Base-by-base conservation (phyloP, 2,329 filamentous ascomycete species). In the Triangularia setosa region DNA sequence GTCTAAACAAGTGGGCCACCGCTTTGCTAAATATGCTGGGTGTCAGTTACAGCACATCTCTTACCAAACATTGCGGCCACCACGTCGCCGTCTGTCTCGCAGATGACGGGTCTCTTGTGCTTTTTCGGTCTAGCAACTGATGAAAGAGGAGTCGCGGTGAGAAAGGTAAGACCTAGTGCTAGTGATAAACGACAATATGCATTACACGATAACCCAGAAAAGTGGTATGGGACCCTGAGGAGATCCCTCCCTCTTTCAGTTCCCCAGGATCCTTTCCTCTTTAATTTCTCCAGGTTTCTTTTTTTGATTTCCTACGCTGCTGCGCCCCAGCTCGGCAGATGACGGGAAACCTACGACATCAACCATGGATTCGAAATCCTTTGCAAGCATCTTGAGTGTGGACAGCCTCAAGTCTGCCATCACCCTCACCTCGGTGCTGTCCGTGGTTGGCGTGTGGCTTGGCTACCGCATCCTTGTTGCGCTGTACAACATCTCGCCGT, bases 401-500 rank as follows among this genome's bases (percentile, higher is more conserved):
- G 58, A 60, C 18, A 14, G 14, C 25, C 40, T 60, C 23, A 60
- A 53, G 18, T 27, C 23, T 14, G 35, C 55, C 3, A 52, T 65
- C 58, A 63, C 64, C 5, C 61, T 58, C 23, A 59, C 58, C 14
- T 28, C 48, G 5, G 5, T 69, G 16, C n/a, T 67, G n/a, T 58
- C 69, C 25, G 52, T 76, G 1, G 4, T 71, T 5, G 67, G 66
- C 8, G 3, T 71, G 1, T 77, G 73, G 73, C 16, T 76, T 12
- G 62, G 56, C 0, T 78, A 77, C 64, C 69, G 72, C 8, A 4
- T 76, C 4, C 12, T 72, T 7, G 58, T 71, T 12, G 71, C 69
- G 0, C 16, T 74, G 1, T 78, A 78, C 69, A 78, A 79, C 60
- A 67, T 79, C 57, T 79, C 78, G 1, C 75, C 77, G 2, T 65